A percentile compares a stretch with the other conserved stretches of the same genome.
Evolutionary conservation across 2,329 filamentous ascomycete genomes (phyloP).

Genomic region (Phyllosticta citrichinensis): DNA sequence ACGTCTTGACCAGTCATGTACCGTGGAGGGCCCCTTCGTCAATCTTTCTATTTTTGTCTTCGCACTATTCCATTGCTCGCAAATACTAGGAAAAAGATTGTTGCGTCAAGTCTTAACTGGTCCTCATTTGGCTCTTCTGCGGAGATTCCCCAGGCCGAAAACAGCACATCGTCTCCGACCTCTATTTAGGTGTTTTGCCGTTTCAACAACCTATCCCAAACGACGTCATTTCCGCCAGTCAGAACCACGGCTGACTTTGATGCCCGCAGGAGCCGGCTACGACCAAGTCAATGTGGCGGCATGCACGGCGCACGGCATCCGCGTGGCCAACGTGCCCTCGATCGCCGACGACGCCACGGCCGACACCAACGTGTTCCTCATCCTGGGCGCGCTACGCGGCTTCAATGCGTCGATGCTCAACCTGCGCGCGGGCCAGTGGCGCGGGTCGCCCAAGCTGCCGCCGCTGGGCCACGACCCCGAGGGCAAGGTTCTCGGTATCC

Average conservation of each 20-base stretch:
- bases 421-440: slow-evolving; percentile 59
- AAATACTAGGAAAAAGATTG: not conserved
- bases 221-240: not conserved
- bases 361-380: slow-evolving; percentile 69
- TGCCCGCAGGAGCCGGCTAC: slow-evolving; percentile 61
- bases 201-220: not conserved
- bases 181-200: not conserved
- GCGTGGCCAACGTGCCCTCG: slow-evolving; percentile 71
- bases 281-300: slow-evolving; percentile 69
- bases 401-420: slow-evolving; percentile 57
- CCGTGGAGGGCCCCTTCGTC: not conserved
- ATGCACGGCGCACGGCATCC: slow-evolving; percentile 56
- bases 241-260: not conserved
- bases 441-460: slow-evolving; percentile 40
- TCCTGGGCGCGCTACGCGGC: slow-evolving; percentile 68
- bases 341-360: slow-evolving; percentile 77
- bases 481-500: slow-evolving; percentile 67
- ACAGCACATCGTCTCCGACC: not conserved
- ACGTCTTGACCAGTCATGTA: not conserved
- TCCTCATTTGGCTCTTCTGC: not conserved
- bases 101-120: not conserved
- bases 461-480: slow-evolving; percentile 66
- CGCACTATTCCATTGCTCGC: not conserved
- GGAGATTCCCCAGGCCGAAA: not conserved
- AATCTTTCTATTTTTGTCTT: not conserved